These are phyloP conservation scores for Leccinum pallidistipes DNA, from an alignment of 1,284 basidiomycete species.

Conservation along the genomic window DNA sequence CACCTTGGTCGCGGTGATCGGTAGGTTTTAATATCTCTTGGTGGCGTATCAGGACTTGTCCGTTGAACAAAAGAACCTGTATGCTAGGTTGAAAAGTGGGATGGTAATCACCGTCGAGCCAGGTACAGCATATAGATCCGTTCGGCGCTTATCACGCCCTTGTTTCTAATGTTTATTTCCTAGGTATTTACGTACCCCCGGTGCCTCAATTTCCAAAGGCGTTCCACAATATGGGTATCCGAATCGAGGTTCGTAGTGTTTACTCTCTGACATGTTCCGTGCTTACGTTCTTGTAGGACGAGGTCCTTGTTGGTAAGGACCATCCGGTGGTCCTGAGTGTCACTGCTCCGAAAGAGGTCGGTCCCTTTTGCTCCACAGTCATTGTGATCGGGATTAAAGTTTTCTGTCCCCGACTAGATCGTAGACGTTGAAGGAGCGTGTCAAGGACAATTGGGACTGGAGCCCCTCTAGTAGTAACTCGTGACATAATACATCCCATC, in stretches of 20 bases:
- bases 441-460: conserved; percentile 71
- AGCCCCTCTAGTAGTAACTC: conserved; percentile 46
- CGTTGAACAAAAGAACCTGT: conserved; percentile 13
- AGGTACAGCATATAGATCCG: conserved; percentile 40
- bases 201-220: conserved; percentile 74
- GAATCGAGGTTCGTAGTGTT: conserved; percentile 70
- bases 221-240: conserved; percentile 87
- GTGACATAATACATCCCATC: conserved; percentile 4
- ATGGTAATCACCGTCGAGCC: conserved; percentile 91
- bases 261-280: conserved; percentile 5
- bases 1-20: conserved; percentile 46
- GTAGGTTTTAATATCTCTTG: conserved; percentile 32
- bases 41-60: conserved; percentile 6
- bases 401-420: conserved; percentile 44
- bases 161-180: conserved; percentile 11
- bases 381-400: conserved; percentile 4
- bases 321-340: conserved; percentile 72
- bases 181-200: conserved; percentile 83
- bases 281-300: conserved; percentile 55
- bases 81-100: conserved; percentile 59
- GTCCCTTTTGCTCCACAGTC: conserved; percentile 18
- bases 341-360: conserved; percentile 85
- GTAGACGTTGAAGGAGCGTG: conserved; percentile 87
- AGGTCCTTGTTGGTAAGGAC: conserved; percentile 74
- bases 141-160: background rate